Conservation (phyloP, 148 eudicot genomes). For the Talinum fruticosum region DNA sequence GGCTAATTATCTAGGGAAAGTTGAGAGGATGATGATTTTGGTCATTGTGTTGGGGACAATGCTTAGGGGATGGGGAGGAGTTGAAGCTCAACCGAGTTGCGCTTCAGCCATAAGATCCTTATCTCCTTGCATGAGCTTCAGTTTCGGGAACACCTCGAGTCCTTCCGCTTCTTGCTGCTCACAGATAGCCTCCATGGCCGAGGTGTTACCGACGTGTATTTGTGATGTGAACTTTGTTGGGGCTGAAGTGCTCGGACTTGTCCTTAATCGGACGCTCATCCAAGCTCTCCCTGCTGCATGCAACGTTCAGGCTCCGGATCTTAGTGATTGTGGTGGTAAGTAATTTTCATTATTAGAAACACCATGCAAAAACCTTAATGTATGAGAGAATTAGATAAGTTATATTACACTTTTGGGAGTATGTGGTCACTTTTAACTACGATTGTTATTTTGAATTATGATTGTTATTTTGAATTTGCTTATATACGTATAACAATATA, state of each 20-base stretch:
- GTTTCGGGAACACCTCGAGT: conserved; percentile 29
- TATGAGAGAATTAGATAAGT: too few relatives aligned
- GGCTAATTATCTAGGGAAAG: conserved; percentile 8
- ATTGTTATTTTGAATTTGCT: too few relatives aligned
- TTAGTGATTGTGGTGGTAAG: conserved; percentile 22
- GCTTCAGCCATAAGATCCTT: conserved; percentile 25
- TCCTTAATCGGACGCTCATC: conserved; percentile 19
- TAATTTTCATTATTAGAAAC: background rate
- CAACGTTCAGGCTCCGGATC: conserved; percentile 9
- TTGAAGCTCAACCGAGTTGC: conserved; percentile 25
- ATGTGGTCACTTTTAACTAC: too few relatives aligned
- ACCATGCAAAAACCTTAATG: background rate
- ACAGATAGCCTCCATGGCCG: conserved; percentile 34
- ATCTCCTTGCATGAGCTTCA: conserved; percentile 40
- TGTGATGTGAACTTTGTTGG: conserved; percentile 44
- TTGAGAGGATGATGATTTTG: background rate
- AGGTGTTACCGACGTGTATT: conserved; percentile 45
- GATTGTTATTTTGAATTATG: too few relatives aligned
- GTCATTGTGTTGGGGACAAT: background rate
- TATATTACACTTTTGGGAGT: too few relatives aligned
- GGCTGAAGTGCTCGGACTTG: conserved; percentile 16
- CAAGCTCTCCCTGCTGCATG: conserved; percentile 27
- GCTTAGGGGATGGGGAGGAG: background rate
- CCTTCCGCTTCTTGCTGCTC: conserved; percentile 54
- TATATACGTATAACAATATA: too few relatives aligned